These are phyloP conservation scores for Phytophthora cryptogea DNA, from an alignment of 352 stramenopile genomes.

Conservation along the genomic window DNA sequence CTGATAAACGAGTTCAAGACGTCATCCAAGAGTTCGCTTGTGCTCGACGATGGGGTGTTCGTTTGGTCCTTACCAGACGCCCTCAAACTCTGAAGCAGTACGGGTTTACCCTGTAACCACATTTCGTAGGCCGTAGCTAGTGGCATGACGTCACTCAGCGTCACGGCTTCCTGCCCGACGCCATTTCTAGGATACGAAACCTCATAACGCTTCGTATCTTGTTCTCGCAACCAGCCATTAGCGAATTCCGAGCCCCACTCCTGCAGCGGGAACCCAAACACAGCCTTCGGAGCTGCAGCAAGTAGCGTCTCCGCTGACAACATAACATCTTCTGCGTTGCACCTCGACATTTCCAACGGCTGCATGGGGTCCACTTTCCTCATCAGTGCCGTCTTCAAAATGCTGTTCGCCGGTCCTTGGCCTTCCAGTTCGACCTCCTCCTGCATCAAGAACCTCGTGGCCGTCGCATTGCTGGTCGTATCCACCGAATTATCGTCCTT, in stretches of 20 bases:
- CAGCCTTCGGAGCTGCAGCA: slow-evolving; percentile 24
- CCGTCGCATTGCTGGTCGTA: slow-evolving; percentile 5
- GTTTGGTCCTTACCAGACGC: background rate
- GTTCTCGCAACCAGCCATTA: slow-evolving; percentile 22
- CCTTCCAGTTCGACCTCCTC: slow-evolving; percentile 14
- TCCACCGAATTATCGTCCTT: slow-evolving; percentile 31
- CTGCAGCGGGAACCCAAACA: slow-evolving; percentile 37
- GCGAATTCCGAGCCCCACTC: slow-evolving; percentile 35
- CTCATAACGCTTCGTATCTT: slow-evolving; percentile 23
- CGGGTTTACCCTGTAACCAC: slow-evolving; percentile 29
- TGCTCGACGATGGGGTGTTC: slow-evolving; percentile 9
- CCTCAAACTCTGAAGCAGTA: slow-evolving; percentile 20
- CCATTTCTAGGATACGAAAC: slow-evolving; percentile 14
- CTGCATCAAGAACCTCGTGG: slow-evolving; percentile 40
- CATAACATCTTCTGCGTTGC: slow-evolving; percentile 6
- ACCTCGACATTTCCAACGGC: slow-evolving; percentile 24
- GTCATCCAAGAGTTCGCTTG: slow-evolving; percentile 18
- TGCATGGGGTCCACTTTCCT: slow-evolving; percentile 33
- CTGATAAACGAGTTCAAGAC: slow-evolving; percentile 17
- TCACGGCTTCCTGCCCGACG: background rate
- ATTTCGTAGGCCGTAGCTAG: slow-evolving; percentile 36
- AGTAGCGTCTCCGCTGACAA: slow-evolving; percentile 20
- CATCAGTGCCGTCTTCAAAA: slow-evolving; percentile 34
- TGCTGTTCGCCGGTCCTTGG: slow-evolving; percentile 18
- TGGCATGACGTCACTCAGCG: slow-evolving; percentile 27